Conservation (phyloP, 179 eudicot genomes). For the Beta macrorhiza region DNA sequence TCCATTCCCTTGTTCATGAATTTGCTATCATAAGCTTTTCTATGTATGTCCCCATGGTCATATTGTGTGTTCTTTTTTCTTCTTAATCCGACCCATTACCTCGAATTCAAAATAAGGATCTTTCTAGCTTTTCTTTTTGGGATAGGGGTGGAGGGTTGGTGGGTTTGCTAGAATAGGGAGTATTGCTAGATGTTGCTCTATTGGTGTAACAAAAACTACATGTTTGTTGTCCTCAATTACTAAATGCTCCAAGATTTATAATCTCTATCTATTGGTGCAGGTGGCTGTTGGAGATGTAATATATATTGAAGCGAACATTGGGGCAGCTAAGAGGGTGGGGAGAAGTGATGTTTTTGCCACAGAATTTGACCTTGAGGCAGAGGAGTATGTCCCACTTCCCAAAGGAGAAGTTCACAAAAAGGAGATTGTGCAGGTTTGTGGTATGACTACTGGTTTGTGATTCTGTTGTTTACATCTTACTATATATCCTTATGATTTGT, state of each 20-base stretch:
- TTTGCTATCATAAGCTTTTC: neutral
- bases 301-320: constrained; percentile 93
- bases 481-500: neutral
- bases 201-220: neutral
- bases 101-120: no score
- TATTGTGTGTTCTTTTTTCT: no score
- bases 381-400: constrained; percentile 88
- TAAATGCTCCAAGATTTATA: neutral
- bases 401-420: constrained; percentile 99
- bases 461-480: neutral
- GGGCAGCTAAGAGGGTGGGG: constrained; percentile 94
- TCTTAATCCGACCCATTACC: no score
- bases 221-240: neutral
- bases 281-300: constrained; percentile 97
- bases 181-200: no score
- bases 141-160: no score
- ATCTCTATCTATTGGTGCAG: constrained; percentile 35
- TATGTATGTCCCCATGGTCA: neutral
- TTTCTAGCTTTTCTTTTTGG: no score
- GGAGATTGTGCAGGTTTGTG: constrained; percentile 87
- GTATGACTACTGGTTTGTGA: neutral
- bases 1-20: neutral
- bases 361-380: constrained; percentile 45
- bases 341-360: constrained; percentile 99
- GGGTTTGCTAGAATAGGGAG: no score